phyloP scores from a whole-genome alignment of 495 filamentous ascomycete genomes.

The Penicillium odoratum region DNA sequence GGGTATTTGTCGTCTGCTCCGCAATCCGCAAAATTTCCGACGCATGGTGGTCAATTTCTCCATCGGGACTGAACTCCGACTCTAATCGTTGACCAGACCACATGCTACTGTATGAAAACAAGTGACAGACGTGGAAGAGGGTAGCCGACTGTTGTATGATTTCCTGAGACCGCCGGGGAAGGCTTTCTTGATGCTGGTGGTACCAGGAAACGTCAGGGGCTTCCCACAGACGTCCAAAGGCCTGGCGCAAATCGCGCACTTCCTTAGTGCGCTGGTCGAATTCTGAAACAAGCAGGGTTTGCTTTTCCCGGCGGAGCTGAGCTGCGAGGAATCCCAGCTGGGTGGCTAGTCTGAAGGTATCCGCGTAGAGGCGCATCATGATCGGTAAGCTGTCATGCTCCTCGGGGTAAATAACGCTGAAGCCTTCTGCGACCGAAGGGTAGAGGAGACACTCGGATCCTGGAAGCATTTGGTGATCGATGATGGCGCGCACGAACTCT shows the following conservation, averaged over 20 bases:
- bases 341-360: slow-evolving; percentile 42
- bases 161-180: slow-evolving; percentile 41
- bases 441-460: slow-evolving; percentile 35
- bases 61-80: slow-evolving; percentile 30
- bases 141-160: slow-evolving; percentile 50
- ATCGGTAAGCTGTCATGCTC: slow-evolving; percentile 40
- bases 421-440: slow-evolving; percentile 25
- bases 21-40: slow-evolving; percentile 47
- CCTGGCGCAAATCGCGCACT: slow-evolving; percentile 35
- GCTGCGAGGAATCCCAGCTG: slow-evolving; percentile 43
- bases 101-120: slow-evolving; percentile 54
- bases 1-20: slow-evolving; percentile 28
- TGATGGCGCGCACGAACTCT: slow-evolving; percentile 48
- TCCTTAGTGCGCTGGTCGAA: slow-evolving; percentile 24
- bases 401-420: slow-evolving; percentile 35
- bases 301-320: slow-evolving; percentile 35
- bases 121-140: slow-evolving; percentile 50
- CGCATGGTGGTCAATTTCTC: slow-evolving; percentile 45
- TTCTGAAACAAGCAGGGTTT: slow-evolving; percentile 13
- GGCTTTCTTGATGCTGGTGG: slow-evolving; percentile 36
- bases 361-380: slow-evolving; percentile 46
- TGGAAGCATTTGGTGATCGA: slow-evolving; percentile 52
- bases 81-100: slow-evolving; percentile 47
- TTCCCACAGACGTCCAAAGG: slow-evolving; percentile 44
- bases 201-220: slow-evolving; percentile 35